These are phyloP conservation scores for Naganishia friedmannii DNA, from an alignment of 768 basidiomycete genomes.

Conservation along the genomic window DNA sequence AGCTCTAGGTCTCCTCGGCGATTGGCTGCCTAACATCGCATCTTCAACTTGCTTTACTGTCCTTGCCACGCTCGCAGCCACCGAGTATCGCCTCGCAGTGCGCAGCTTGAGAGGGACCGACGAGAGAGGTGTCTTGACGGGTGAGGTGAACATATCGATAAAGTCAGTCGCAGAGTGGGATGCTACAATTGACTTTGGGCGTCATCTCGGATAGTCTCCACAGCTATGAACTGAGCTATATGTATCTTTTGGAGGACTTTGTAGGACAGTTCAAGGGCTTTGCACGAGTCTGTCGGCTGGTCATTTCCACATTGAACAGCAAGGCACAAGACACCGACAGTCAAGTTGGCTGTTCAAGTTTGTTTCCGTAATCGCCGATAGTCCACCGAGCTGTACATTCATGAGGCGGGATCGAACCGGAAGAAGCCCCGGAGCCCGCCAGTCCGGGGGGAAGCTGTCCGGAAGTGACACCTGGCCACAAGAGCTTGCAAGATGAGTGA, in stretches of 20 bases:
- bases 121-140: neutral
- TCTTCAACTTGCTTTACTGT: neutral
- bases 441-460: too few relatives aligned
- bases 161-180: neutral
- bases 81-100: neutral
- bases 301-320: too few relatives aligned
- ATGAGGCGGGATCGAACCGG: too few relatives aligned
- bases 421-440: too few relatives aligned
- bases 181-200: neutral
- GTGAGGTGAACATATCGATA: neutral
- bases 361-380: too few relatives aligned
- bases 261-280: too few relatives aligned
- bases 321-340: too few relatives aligned
- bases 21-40: neutral
- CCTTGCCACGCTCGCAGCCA: neutral
- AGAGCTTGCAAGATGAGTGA: too few relatives aligned
- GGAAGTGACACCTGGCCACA: too few relatives aligned
- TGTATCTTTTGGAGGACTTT: neutral
- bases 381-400: too few relatives aligned
- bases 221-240: neutral
- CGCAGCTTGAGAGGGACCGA: neutral
- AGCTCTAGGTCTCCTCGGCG: constrained; percentile 10
- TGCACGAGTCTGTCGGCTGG: too few relatives aligned
- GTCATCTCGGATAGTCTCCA: neutral
- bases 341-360: too few relatives aligned